Evolutionary conservation across 441 rosid genomes (phyloP).

Genomic region (Adansonia gregorii): DNA sequence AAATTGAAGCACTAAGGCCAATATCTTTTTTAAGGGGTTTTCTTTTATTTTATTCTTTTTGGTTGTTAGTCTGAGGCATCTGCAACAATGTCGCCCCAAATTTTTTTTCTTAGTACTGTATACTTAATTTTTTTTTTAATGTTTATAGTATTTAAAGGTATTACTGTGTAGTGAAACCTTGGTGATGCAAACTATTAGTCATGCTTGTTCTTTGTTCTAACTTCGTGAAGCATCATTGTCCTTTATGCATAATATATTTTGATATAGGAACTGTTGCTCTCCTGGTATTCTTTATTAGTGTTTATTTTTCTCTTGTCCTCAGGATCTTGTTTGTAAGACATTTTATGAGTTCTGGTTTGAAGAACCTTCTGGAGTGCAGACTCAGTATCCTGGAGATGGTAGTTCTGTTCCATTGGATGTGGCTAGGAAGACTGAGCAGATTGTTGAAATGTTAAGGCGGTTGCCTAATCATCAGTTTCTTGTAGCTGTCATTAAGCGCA

Average conservation of each 20-base stretch:
- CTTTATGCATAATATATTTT: not conserved
- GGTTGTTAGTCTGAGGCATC: not conserved
- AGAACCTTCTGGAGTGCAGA: constrained; percentile 78
- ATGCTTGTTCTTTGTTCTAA: not conserved
- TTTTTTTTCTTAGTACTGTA: not conserved
- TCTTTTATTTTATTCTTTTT: not conserved
- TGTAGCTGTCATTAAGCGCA: constrained; percentile 84
- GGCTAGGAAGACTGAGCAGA: constrained; percentile 93
- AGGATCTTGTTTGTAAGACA: constrained; percentile 99
- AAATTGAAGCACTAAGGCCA: not conserved
- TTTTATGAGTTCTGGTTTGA: constrained; percentile 99
- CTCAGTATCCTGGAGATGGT: constrained; percentile 74
- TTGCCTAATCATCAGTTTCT: constrained; percentile 89
- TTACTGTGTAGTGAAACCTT: not conserved
- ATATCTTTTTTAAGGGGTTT: constrained; percentile 9
- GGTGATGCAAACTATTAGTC: not conserved
- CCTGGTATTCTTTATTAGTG: constrained; percentile 8
- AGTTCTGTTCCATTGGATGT: constrained; percentile 94
- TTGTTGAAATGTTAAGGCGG: constrained; percentile 81
- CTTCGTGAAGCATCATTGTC: not conserved
- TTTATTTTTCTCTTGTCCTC: constrained; percentile 30
- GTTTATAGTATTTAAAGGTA: not conserved
- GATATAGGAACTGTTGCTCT: not conserved
- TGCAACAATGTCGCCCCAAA: not conserved
- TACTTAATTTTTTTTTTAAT: not conserved